Evolutionary conservation across 2,329 filamentous ascomycete genomes (phyloP).

Genomic region (Cryphonectria naterciae): DNA sequence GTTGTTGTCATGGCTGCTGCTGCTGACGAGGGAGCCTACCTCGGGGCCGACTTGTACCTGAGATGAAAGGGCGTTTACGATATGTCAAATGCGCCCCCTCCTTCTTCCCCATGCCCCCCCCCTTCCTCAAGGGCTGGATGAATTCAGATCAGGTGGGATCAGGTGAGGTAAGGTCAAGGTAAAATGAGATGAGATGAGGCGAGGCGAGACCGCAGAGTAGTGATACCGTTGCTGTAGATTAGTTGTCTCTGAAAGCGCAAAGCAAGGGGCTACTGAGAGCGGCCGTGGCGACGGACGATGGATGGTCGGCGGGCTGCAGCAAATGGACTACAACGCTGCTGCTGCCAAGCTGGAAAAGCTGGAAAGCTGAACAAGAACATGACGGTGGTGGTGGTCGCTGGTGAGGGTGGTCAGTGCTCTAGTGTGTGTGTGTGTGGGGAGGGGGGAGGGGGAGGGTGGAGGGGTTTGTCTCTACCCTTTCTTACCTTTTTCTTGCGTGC

Average conservation of each 20-base stretch:
- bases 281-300: background rate
- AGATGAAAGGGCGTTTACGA: background rate
- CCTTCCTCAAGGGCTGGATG: background rate
- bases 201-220: background rate
- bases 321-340: background rate
- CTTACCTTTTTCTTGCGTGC: background rate
- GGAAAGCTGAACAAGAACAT: constrained; percentile 8
- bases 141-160: background rate
- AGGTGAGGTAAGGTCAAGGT: constrained; percentile 5
- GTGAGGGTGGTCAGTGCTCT: background rate
- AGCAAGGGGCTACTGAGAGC: background rate
- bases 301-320: background rate
- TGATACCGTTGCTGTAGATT: background rate
- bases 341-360: background rate
- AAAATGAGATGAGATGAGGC: background rate
- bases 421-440: constrained; percentile 1
- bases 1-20: background rate
- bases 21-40: background rate
- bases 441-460: background rate
- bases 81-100: background rate
- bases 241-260: constrained; percentile 2
- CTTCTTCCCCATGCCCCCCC: no score
- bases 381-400: constrained; percentile 4
- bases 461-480: background rate
- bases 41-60: background rate